These are phyloP conservation scores for Annulohypoxylon nitens DNA, from an alignment of 495 filamentous ascomycete species.

Conservation along the genomic window DNA sequence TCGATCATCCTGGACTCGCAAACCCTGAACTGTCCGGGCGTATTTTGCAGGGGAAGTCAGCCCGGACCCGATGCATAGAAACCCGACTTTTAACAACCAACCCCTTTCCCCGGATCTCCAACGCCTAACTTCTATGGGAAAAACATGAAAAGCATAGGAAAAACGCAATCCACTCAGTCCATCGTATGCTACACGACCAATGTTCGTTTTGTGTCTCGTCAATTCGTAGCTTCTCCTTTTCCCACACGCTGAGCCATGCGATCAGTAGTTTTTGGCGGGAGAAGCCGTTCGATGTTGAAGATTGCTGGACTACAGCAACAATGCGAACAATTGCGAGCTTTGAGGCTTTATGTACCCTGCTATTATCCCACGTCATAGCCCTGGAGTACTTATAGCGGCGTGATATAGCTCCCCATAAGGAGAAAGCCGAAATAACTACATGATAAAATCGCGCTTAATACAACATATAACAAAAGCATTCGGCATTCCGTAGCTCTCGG, in stretches of 20 bases:
- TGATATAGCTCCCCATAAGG: conserved; percentile 3
- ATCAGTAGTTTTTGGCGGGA: background rate
- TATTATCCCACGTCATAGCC: background rate
- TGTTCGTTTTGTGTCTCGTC: conserved; percentile 25
- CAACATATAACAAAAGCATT: background rate
- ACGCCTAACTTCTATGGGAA: conserved; percentile 1
- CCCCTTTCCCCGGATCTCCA: conserved; percentile 43
- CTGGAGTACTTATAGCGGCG: background rate
- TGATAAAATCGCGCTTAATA: conserved; percentile 12
- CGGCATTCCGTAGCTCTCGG: background rate
- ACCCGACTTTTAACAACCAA: conserved; percentile 38
- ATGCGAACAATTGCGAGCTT: background rate
- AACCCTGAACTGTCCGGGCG: conserved; percentile 1
- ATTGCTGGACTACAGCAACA: background rate
- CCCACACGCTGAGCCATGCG: background rate
- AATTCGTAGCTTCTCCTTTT: conserved; percentile 11
- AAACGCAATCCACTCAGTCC: background rate
- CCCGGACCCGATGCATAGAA: conserved; percentile 36
- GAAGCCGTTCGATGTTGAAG: background rate
- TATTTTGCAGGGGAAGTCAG: conserved; percentile 31
- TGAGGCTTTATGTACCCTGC: background rate
- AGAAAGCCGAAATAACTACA: conserved; percentile 8
- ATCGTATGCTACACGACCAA: background rate
- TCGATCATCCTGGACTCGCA: conserved; percentile 16
- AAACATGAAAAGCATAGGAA: background rate